These are phyloP conservation scores for Leishmania braziliensis DNA, from an alignment of 208 protist species.

Conservation along the genomic window DNA sequence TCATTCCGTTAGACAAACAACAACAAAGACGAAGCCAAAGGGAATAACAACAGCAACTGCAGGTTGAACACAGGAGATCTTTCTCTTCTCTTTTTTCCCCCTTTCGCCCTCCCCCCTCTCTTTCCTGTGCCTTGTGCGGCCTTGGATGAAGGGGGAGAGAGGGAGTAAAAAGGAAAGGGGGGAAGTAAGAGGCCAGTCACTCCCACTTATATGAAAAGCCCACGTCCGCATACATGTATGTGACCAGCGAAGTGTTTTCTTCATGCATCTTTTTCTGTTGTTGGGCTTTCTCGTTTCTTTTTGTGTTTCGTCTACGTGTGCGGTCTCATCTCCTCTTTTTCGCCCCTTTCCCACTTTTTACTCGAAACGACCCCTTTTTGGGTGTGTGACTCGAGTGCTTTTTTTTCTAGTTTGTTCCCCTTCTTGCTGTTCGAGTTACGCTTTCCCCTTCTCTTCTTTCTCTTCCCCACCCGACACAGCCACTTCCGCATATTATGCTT, in stretches of 20 bases:
- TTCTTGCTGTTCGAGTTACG: not conserved
- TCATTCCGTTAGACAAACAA: not conserved
- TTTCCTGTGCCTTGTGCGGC: not conserved
- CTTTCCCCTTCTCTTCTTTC: not conserved
- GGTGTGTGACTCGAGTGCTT: not conserved
- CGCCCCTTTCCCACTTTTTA: not conserved
- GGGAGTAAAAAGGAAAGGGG: not conserved
- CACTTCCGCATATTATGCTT: not conserved
- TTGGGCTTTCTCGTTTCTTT: not conserved
- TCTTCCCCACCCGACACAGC: not conserved
- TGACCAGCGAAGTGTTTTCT: not conserved
- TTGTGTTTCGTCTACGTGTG: not conserved
- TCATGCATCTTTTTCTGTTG: not conserved
- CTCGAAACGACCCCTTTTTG: not conserved
- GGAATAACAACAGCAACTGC: not conserved
- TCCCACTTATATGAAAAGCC: not conserved
- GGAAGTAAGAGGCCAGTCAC: not conserved
- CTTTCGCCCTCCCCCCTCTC: not conserved
- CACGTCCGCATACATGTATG: not conserved
- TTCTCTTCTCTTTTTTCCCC: not conserved
- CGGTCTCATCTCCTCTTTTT: no score
- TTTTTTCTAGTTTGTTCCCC: not conserved
- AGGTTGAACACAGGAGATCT: not conserved
- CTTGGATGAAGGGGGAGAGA: not conserved
- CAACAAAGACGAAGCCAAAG: not conserved